phyloP scores from a whole-genome alignment of 2,329 filamentous ascomycete genomes.

The Dothidotthia symphoricarpi region DNA sequence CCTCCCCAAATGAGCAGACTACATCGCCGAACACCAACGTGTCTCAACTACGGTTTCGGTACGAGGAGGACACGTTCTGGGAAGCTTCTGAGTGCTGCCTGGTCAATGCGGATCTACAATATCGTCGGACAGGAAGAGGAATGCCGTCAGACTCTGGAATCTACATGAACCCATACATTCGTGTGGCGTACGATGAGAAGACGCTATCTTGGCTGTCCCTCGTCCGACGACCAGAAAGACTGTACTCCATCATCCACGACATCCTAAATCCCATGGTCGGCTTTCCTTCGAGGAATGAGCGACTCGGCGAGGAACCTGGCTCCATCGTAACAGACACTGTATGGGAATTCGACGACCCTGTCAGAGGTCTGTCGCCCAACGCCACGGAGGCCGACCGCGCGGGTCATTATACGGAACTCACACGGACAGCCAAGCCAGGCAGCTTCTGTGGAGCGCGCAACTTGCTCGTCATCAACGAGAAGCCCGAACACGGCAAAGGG shows the following conservation, averaged over 20 bases:
- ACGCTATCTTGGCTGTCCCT: constrained; percentile 60
- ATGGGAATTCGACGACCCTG: constrained; percentile 48
- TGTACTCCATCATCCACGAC: constrained; percentile 60
- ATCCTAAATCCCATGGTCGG: constrained; percentile 57
- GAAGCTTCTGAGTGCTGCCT: constrained; percentile 51
- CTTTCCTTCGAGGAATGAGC: constrained; percentile 60
- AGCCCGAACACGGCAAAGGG: constrained; percentile 28
- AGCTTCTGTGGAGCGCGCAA: constrained; percentile 58
- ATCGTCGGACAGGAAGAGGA: constrained; percentile 37
- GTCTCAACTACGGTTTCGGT: constrained; percentile 47
- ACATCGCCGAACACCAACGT: constrained; percentile 18
- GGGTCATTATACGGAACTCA: constrained; percentile 38
- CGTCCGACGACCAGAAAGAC: constrained; percentile 63
- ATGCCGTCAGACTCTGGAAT: constrained; percentile 55
- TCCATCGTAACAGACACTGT: constrained; percentile 53
- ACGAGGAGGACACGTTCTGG: constrained; percentile 46
- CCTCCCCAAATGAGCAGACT: constrained; percentile 20
- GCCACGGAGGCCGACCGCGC: constrained; percentile 23
- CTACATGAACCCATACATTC: constrained; percentile 73
- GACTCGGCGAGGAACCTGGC: constrained; percentile 60
- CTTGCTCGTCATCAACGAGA: constrained; percentile 50
- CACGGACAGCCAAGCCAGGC: constrained; percentile 51
- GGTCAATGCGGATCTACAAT: constrained; percentile 48
- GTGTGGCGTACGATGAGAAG: constrained; percentile 63
- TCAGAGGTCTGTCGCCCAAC: constrained; percentile 21